Conservation (phyloP, 1,139 yeast genomes). For the Lodderomyces metapsilosis region DNA sequence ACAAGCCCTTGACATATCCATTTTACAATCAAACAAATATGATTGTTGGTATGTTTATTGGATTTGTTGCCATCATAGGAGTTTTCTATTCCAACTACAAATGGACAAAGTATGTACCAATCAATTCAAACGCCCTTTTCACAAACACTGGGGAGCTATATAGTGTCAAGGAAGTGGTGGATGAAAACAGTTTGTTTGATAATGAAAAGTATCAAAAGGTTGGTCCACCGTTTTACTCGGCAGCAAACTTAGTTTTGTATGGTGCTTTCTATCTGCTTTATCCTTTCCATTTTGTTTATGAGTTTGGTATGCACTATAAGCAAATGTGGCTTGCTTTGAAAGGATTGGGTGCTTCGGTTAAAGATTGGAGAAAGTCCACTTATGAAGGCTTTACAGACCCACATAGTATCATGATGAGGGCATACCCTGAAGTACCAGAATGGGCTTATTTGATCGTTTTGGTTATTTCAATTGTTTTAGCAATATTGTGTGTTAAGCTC, state of each 20-base stretch:
- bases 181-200: slow-evolving; percentile 37
- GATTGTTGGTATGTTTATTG: slow-evolving; percentile 44
- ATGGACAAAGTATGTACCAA: slow-evolving; percentile 55
- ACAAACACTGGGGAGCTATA: slow-evolving; percentile 48
- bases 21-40: slow-evolving; percentile 45
- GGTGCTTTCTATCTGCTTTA: slow-evolving; percentile 61
- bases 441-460: slow-evolving; percentile 54
- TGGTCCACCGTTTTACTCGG: slow-evolving; percentile 48
- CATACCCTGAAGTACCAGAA: slow-evolving; percentile 62
- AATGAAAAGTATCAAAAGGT: slow-evolving; percentile 38
- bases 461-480: slow-evolving; percentile 48
- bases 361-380: slow-evolving; percentile 14
- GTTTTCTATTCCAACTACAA: slow-evolving; percentile 51
- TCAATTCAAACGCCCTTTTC: slow-evolving; percentile 45
- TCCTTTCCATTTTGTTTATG: slow-evolving; percentile 54
- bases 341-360: slow-evolving; percentile 11
- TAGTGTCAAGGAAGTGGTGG: slow-evolving; percentile 41
- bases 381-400: slow-evolving; percentile 42
- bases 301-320: slow-evolving; percentile 29
- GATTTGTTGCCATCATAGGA: slow-evolving; percentile 42
- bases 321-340: slow-evolving; percentile 16
- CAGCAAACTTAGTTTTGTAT: slow-evolving; percentile 45
- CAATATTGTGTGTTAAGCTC: slow-evolving; percentile 45
- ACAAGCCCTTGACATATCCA: slow-evolving; percentile 37
- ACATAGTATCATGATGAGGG: slow-evolving; percentile 54